These are phyloP conservation scores for Cadophora sp. DNA, from an alignment of 2,329 filamentous ascomycete species.

Conservation along the genomic window DNA sequence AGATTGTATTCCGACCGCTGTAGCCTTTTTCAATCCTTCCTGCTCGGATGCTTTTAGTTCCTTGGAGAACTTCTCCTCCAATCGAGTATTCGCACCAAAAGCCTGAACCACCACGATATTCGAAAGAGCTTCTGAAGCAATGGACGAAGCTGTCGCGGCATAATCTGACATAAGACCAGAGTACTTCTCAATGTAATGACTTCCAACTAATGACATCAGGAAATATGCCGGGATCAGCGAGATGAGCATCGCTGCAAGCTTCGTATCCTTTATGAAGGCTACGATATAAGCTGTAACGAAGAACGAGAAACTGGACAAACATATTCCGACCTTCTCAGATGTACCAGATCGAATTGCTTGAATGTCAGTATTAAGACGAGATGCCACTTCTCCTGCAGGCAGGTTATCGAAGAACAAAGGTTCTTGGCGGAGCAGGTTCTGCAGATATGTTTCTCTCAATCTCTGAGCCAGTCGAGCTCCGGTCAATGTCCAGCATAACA, in stretches of 20 bases:
- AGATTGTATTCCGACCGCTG: constrained; percentile 55
- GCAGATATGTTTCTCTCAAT: constrained; percentile 58
- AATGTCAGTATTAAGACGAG: constrained; percentile 59
- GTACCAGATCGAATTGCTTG: constrained; percentile 63
- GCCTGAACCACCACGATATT: constrained; percentile 59
- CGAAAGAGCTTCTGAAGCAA: constrained; percentile 58
- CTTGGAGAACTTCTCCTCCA: constrained; percentile 56
- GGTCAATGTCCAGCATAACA: constrained; percentile 62
- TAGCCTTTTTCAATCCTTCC: constrained; percentile 56
- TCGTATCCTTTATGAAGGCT: constrained; percentile 62
- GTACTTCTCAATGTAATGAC: constrained; percentile 54
- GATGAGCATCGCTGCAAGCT: constrained; percentile 51
- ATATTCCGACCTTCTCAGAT: constrained; percentile 65
- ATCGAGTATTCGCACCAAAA: constrained; percentile 55
- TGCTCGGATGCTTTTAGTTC: constrained; percentile 51
- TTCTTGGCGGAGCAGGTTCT: constrained; percentile 58
- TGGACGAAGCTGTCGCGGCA: constrained; percentile 56
- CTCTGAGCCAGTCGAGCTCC: constrained; percentile 61
- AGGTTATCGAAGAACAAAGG: constrained; percentile 60
- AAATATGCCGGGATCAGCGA: constrained; percentile 48
- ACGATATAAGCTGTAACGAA: constrained; percentile 64
- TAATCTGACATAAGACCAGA: constrained; percentile 51
- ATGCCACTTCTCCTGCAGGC: constrained; percentile 57
- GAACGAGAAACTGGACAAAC: constrained; percentile 59
- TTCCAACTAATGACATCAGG: constrained; percentile 53